Evolutionary conservation across 2,329 filamentous ascomycete genomes (phyloP).

Genomic region (Cryphonectria carpinicola): DNA sequence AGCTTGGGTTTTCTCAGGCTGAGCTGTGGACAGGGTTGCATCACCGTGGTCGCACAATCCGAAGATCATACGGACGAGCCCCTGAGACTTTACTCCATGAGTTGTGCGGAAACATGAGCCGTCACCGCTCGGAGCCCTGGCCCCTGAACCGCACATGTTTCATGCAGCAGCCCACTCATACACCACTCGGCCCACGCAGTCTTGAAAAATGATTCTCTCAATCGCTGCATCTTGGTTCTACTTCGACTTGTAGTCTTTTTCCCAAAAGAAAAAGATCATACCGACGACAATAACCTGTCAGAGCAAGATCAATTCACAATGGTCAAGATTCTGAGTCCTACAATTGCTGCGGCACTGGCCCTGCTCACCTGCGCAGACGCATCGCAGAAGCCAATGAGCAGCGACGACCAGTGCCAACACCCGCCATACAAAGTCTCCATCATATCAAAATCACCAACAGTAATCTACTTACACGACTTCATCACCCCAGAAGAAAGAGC

Average conservation of each 20-base stretch:
- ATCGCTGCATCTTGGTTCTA: background rate
- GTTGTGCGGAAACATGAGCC: background rate
- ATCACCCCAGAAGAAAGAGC: constrained; percentile 41
- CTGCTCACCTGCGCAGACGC: background rate
- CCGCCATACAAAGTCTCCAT: constrained; percentile 39
- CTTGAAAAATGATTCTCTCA: background rate
- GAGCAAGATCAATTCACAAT: background rate
- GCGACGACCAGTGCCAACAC: constrained; percentile 36
- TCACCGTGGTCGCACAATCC: constrained; percentile 19
- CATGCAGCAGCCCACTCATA: constrained; percentile 1
- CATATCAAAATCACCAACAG: constrained; percentile 43
- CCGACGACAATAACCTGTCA: background rate
- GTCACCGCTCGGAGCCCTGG: background rate
- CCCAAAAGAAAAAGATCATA: background rate
- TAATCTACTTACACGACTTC: constrained; percentile 45
- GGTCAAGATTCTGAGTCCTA: background rate
- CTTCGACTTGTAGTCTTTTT: background rate
- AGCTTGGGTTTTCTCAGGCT: constrained; percentile 3
- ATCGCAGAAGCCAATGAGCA: constrained; percentile 34
- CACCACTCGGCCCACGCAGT: background rate
- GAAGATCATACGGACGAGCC: constrained; percentile 24
- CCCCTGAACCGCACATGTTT: background rate
- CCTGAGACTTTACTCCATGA: constrained; percentile 12
- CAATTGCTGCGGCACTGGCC: background rate
- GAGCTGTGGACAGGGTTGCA: background rate